Evolutionary conservation across 2,329 filamentous ascomycete species (phyloP), one percentile per base, ranked within the genome.

Genomic region (Sarocladium kiliense): DNA sequence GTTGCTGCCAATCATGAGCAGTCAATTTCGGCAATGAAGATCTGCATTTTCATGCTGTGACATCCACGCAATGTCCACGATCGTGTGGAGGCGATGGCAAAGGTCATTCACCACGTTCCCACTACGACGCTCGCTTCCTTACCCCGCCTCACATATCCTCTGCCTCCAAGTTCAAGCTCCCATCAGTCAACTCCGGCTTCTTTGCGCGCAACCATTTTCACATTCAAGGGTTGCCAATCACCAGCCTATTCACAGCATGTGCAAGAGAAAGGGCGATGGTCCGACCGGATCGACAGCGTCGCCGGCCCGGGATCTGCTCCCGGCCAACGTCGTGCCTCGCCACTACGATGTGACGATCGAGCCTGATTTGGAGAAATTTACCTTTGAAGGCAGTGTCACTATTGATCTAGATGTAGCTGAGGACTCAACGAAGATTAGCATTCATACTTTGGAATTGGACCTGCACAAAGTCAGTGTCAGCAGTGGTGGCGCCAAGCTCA

Each of bases 321-420:
- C 93, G 54, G 85, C 86, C 73, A 96, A 97, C 67, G 91, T 97
- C 65, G 88, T 93, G 70, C 92, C 93, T n/a, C 74, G 80, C 37
- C 91, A 97, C 75, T 97, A 97, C 74, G 85, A 96, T 71, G 74
- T 97, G 63, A 94, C 89, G 1, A 79, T 97, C 59, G 94, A 97
- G 75, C 91, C 93, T 55, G 84, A 97, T 75, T 89, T 97, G 63
- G 81, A 88, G 64, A 91, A 87, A 61, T 91, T 94, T 72, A 91
- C 85, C 60, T 97, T 93, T 69, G 82, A 93, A 57, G 93, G 93
- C 61, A 87, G 80, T 11, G 91, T 96, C 54, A 74, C 85, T 56
- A 92, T 97, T 66, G 90, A 96, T 66, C 81, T 97, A 58, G 89
- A 96, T 63, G 89, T 97, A 37, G 80, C 83, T 58, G 85, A 96